Base-by-base conservation (phyloP, 2,329 filamentous ascomycete genomes). In the Neodidymelliopsis sp. region DNA sequence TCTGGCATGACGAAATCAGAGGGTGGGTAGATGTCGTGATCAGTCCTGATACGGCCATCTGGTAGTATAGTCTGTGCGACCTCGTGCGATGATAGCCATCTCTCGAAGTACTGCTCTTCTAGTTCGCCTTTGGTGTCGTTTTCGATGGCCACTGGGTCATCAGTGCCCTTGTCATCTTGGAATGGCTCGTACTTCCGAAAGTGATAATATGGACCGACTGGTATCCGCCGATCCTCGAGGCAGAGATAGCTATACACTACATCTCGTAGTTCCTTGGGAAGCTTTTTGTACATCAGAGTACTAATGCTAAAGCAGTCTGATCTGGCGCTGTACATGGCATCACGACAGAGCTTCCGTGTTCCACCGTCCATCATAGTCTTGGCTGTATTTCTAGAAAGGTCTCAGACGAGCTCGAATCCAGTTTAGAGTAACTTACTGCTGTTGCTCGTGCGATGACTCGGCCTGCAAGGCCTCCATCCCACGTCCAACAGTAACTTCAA, bases 121-220 rank as follows among this genome's bases (percentile, higher is more conserved):
- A 19, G 6, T 11, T 35, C 12, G 12, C n/a, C n/a, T n/a, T n/a
- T n/a, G n/a, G n/a, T n/a, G n/a, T n/a, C n/a, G n/a, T n/a, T n/a
- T n/a, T n/a, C n/a, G n/a, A n/a, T n/a, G n/a, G n/a, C n/a, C n/a
- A 11, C 5, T 16, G 6, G 2, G 2, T 36, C 33, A 3, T 5
- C 3, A 6, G 7, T 24, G 6, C 5, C 1, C 6, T 36, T 13
- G 10, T 5, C 15, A 3, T 35, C 10, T 6, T 23, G 19, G 7
- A 24, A 27, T 12, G 30, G 18, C 19, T 55, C 25, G 18, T 64
- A 66, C n/a, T 27, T 39, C 2, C 57, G 55, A 15, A 59, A 61
- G 28, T 67, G 64, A 38, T 59, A 58, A 19, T 60, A 60, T 11
- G 60, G 59, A 2, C 64, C 62, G 24, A 62, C 45, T 9, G 54